Evolutionary conservation across 768 basidiomycete genomes (phyloP), one percentile per base, ranked within the genome.

Genomic region (Dendrothele bispora): DNA sequence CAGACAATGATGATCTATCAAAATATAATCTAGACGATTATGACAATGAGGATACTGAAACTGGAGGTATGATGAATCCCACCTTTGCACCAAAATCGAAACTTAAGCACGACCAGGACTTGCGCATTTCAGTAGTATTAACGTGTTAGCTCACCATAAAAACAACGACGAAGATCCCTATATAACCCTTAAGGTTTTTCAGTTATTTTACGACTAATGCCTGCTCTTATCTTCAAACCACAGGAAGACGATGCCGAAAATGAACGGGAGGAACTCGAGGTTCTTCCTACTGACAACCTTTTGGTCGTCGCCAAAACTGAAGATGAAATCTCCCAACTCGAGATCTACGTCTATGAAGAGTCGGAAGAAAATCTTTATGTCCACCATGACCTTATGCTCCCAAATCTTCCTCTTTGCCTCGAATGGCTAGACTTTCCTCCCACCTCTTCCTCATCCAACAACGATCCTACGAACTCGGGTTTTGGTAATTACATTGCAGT

Each of bases 341-440:
- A 98, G 63, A 78, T 97, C 55, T 95, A 95, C 68, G 86, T 98
- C 59, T 98, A 97, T 68, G 93, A 98, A 64, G 93, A 95, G 61
- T 75, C 82, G 0, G 74, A 89, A 69, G 91, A 94, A 62, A 92
- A 91, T 63, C 80, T 98, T 35, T 98, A 94, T 62, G 89, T 88
- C 30, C 97, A 98, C 64, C 97, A 99, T 67, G 97, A 99, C 65
- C 78, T 98, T 64, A 91, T 99, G 85, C 80, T 99, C 25, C 94
- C 95, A 54, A 92, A 91, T 55, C 94, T 98, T 67, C 97, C 97
- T 7, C 86, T 99, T 49, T 98, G 95, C 59, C 88, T 99, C 49
- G 97, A 99, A 75, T 99, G 97, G 97, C 85, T 98, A 50, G 91
- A 98, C 64, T 98, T 93, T 66, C 80, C 86, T n/a, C 90, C 92